Conservation (phyloP, 2,329 filamentous ascomycete species). For the Diaporthe humulicola region DNA sequence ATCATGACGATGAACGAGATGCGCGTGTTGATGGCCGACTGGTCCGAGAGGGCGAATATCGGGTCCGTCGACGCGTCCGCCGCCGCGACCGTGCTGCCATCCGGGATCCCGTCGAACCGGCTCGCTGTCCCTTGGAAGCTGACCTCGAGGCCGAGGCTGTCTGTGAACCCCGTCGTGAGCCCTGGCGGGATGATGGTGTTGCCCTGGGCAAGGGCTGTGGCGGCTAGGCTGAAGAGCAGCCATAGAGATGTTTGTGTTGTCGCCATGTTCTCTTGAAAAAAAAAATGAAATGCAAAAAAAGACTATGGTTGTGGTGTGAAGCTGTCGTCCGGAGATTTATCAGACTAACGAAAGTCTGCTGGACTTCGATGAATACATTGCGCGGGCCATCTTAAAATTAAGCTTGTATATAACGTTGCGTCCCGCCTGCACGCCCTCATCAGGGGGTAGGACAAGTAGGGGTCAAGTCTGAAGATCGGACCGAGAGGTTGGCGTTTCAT, state of each 20-base stretch:
- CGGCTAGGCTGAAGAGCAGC: not conserved
- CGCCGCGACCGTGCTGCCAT: not conserved
- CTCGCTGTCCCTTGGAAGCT: conserved; percentile 4
- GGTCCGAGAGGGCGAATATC: not conserved
- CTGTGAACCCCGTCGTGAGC: not conserved
- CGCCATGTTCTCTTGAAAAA: not conserved
- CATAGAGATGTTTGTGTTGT: not conserved
- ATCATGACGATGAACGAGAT: conserved; percentile 18
- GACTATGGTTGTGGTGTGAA: not conserved
- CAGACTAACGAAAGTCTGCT: conserved; percentile 22
- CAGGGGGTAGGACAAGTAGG: not conserved
- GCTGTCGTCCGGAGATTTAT: conserved; percentile 27
- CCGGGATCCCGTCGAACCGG: conserved; percentile 13
- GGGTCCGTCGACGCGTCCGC: conserved; percentile 2
- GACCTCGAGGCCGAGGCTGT: conserved; percentile 10
- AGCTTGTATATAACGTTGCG: conserved; percentile 17
- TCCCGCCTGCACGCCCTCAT: not conserved
- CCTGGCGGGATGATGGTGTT: not conserved
- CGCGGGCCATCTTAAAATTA: conserved; percentile 23
- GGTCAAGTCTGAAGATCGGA: conserved; percentile 32
- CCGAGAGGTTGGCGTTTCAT: conserved; percentile 31
- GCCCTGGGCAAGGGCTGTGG: not conserved
- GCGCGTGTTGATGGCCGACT: conserved; percentile 19
- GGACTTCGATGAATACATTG: not conserved
- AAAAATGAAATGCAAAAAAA: not conserved